These are phyloP conservation scores for Stagonosporopsis rhizophila DNA, from an alignment of 2,329 filamentous ascomycete species.

Conservation along the genomic window DNA sequence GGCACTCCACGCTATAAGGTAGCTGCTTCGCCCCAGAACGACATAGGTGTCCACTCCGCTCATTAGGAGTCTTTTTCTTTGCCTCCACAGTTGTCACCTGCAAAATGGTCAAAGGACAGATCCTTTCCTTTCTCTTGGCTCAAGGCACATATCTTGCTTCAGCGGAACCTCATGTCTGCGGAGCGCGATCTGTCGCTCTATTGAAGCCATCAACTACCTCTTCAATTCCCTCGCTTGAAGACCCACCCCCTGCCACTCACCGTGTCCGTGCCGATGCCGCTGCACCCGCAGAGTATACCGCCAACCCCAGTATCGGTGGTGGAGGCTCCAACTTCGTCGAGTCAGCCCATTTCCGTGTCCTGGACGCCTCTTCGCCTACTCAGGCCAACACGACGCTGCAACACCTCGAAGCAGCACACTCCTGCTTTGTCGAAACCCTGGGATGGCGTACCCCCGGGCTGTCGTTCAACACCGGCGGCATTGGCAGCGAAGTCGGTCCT, in stretches of 20 bases:
- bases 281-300: constrained; percentile 20
- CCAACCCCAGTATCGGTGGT: constrained; percentile 22
- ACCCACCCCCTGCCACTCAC: not conserved
- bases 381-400: constrained; percentile 42
- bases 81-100: constrained; percentile 4
- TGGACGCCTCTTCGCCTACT: constrained; percentile 40
- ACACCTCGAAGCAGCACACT: constrained; percentile 56
- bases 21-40: not conserved
- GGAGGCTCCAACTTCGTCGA: constrained; percentile 22
- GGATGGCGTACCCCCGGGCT: constrained; percentile 33
- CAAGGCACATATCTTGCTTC: constrained; percentile 8
- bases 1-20: not conserved
- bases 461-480: constrained; percentile 23
- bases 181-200: not conserved
- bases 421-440: constrained; percentile 25
- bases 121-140: constrained; percentile 7
- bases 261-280: constrained; percentile 4
- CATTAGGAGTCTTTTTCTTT: not conserved
- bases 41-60: not conserved
- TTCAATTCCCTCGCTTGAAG: not conserved
- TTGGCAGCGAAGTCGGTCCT: constrained; percentile 46
- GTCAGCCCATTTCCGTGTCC: constrained; percentile 51
- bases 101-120: constrained; percentile 10
- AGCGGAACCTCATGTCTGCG: constrained; percentile 2
- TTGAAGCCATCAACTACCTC: not conserved